Conservation (phyloP, 495 filamentous ascomycete genomes). For the Podospora bellae-mahoneyi region DNA sequence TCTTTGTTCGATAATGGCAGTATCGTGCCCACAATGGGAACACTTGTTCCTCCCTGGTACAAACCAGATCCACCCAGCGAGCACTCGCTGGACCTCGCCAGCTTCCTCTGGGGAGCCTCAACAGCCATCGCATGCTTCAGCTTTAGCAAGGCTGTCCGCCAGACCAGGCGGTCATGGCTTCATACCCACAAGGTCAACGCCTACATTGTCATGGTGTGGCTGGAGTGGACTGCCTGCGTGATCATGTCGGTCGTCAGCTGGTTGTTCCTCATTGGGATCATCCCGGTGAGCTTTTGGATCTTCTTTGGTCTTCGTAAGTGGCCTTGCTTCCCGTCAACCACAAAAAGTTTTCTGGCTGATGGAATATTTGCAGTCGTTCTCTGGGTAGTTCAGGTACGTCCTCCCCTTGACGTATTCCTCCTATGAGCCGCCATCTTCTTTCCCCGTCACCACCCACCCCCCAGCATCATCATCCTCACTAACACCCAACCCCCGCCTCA, state of each 20-base stretch:
- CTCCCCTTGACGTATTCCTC: neutral
- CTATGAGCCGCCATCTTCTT: no score
- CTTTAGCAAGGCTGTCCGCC: conserved; percentile 25
- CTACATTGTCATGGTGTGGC: conserved; percentile 37
- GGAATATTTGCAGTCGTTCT: neutral
- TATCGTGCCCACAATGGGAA: conserved; percentile 11
- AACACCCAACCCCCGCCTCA: neutral
- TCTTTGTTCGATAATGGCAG: neutral
- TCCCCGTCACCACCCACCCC: no score
- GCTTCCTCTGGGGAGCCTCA: conserved; percentile 32
- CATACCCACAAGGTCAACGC: conserved; percentile 15
- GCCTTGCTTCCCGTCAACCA: no score
- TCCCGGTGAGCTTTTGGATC: conserved; percentile 20
- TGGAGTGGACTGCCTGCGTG: conserved; percentile 21
- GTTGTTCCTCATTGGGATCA: conserved; percentile 24
- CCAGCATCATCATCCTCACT: neutral
- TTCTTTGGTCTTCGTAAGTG: conserved; percentile 1
- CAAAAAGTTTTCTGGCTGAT: no score
- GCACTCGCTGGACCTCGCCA: conserved; percentile 26
- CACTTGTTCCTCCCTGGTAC: conserved; percentile 29
- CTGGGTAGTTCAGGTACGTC: neutral
- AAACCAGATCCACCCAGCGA: conserved; percentile 1
- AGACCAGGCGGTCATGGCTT: conserved; percentile 25
- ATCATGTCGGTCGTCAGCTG: conserved; percentile 25
- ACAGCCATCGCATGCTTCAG: conserved; percentile 24